These are phyloP conservation scores for Solanum habrochaites DNA, from an alignment of 257 asterid genomes.

Conservation along the genomic window DNA sequence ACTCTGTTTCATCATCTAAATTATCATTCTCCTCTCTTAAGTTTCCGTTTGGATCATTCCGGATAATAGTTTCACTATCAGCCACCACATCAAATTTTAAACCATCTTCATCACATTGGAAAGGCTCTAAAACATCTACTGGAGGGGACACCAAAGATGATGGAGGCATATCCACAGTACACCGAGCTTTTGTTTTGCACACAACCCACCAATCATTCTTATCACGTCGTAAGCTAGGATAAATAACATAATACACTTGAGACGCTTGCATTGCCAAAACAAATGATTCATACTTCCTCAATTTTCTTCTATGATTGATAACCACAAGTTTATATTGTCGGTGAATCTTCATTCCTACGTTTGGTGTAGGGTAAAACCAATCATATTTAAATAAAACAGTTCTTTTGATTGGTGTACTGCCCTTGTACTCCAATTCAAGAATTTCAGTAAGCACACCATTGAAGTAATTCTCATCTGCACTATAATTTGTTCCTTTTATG, in stretches of 20 bases:
- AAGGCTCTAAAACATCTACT: no score
- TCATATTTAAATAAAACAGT: background rate
- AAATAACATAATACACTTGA: background rate
- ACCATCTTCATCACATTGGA: no score
- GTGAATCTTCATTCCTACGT: background rate
- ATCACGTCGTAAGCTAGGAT: no score
- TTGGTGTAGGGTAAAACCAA: background rate
- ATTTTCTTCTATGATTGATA: background rate
- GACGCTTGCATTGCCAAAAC: background rate
- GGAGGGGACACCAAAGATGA: no score
- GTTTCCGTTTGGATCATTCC: background rate
- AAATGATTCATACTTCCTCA: background rate
- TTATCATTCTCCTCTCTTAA: no score
- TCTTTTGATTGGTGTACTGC: background rate
- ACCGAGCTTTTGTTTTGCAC: no score
- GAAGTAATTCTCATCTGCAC: background rate
- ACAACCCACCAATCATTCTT: no score
- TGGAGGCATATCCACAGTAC: no score
- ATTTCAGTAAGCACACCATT: background rate
- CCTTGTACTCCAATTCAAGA: background rate
- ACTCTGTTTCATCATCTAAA: no score
- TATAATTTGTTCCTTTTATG: background rate
- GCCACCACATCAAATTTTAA: background rate
- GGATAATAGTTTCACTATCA: background rate
- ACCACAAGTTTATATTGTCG: background rate